Evolutionary conservation across 495 filamentous ascomycete genomes (phyloP), one percentile per base, ranked within the genome.

Genomic region (Talaromyces wortmannii): DNA sequence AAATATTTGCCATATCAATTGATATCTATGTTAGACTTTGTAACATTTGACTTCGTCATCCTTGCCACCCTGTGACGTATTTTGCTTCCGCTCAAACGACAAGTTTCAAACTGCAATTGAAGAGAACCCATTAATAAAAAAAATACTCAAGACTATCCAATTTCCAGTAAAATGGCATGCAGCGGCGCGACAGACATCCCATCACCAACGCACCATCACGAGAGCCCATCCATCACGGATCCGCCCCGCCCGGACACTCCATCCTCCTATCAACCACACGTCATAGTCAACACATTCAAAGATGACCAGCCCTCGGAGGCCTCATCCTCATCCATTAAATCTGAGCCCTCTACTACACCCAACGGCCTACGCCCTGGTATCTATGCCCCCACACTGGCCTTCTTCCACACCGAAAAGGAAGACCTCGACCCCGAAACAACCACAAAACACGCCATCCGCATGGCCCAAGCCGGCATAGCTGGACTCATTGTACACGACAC

Each of bases 401-500:
- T 83, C 67, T 82, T 81, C 62, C 69, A 71, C 10, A 54, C 64
- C 2, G 53, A 55, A 31, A 77, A 75, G 50, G 71, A 71, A 55
- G 71, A 76, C 32, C 59, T 77, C 10, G 85, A 88, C 59, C 65
- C 78, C 12, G 69, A 74, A 30, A 83, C 83, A 44, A 86, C 82
- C 45, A 72, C 74, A 43, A 79, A 70, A 50, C 87, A 91, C 64
- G 83, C 85, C 15, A 80, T 88, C 46, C 85, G 87, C 56, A 83
- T 91, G 23, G 87, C 85, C 31, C 67, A 81, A 48, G 85, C 85
- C 44, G 87, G 87, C 51, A 78, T 90, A 30, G 78, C 80, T 31
- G 87, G 87, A 46, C 71, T 91, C 42, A 78, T 83, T 40, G 88
- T 84, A 10, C 85, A 89, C 64, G 87, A 86, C 30, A 88, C 84